Percentiles rank a stretch among this genome's conserved stretches.
Evolutionary conservation across 1,284 basidiomycete species (phyloP).

Genomic region (Apiotrichum veenhuisii): DNA sequence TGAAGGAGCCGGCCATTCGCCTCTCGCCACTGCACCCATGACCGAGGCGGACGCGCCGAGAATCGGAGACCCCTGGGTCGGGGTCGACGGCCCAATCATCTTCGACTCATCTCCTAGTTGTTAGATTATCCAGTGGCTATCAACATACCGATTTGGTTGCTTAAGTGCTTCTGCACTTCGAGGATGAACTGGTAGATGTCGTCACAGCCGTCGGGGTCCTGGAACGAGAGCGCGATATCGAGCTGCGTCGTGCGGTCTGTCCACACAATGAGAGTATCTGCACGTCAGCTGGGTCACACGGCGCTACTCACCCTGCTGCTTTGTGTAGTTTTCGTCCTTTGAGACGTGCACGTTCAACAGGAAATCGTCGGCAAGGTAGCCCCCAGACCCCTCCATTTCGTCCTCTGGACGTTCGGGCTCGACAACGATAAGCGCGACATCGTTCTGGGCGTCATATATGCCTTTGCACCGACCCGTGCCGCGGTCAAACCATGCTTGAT

Average conservation of each 20-base stretch:
- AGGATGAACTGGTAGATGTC: constrained; percentile 97
- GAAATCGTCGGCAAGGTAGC: constrained; percentile 45
- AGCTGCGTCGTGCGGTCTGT: constrained; percentile 83
- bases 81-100: constrained; percentile 37
- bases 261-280: constrained; percentile 98
- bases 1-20: constrained; percentile 36
- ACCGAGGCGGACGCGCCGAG: constrained; percentile 18
- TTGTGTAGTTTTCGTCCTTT: constrained; percentile 76
- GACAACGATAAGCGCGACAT: constrained; percentile 77
- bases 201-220: constrained; percentile 89
- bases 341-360: constrained; percentile 43
- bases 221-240: constrained; percentile 95
- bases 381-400: constrained; percentile 57
- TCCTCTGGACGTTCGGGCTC: constrained; percentile 61
- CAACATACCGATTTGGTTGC: constrained; percentile 31
- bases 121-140: not conserved
- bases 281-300: not conserved
- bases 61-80: constrained; percentile 35
- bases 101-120: constrained; percentile 29
- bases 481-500: constrained; percentile 83
- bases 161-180: constrained; percentile 70
- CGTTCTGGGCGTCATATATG: constrained; percentile 70
- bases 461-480: constrained; percentile 92
- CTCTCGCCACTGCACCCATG: constrained; percentile 6
- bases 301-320: constrained; percentile 74